Base-by-base conservation (phyloP, 139 green algal species). In the Chlamydomonas incerta region DNA sequence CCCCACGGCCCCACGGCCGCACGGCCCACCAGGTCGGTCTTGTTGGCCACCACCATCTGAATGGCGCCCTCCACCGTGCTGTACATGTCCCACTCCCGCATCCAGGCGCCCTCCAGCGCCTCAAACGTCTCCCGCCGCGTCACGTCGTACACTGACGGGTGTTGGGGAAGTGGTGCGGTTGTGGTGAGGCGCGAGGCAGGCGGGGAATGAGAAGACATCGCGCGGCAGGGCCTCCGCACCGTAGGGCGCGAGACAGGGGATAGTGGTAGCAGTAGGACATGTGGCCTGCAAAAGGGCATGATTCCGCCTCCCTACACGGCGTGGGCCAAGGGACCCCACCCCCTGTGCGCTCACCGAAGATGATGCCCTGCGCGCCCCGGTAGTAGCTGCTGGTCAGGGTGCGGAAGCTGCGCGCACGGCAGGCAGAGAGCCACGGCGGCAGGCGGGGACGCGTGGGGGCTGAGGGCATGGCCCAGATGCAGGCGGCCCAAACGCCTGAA, bases 381-480 rank as follows among this genome's bases (percentile, higher is more conserved):
- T 99, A 99, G 90, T 99, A 99, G 72, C 92, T 97, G 89, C 91
- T 96, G 17, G 97, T 99, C 21, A 99, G 86, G 2, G 97, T 99
- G 57, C 97, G 90, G 91, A 99, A 99, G 52, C 80, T 86, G 68
- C 0, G 67, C 46, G 41, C n/a, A n/a, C n/a, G n/a, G n/a, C n/a
- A n/a, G n/a, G n/a, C n/a, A n/a, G n/a, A n/a, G n/a, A n/a, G n/a
- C n/a, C n/a, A n/a, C n/a, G n/a, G n/a, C n/a, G n/a, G n/a, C n/a
- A n/a, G n/a, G n/a, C n/a, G n/a, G n/a, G n/a, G n/a, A n/a, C n/a
- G n/a, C n/a, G n/a, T n/a, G n/a, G n/a, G n/a, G n/a, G n/a, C n/a
- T n/a, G n/a, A n/a, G n/a, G n/a, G n/a, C n/a, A n/a, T n/a, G n/a
- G n/a, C n/a, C n/a, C n/a, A n/a, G n/a, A n/a, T n/a, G n/a, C n/a